phyloP scores from a whole-genome alignment of 2,329 filamentous ascomycete genomes.

The Colletotrichum cordylinicola region DNA sequence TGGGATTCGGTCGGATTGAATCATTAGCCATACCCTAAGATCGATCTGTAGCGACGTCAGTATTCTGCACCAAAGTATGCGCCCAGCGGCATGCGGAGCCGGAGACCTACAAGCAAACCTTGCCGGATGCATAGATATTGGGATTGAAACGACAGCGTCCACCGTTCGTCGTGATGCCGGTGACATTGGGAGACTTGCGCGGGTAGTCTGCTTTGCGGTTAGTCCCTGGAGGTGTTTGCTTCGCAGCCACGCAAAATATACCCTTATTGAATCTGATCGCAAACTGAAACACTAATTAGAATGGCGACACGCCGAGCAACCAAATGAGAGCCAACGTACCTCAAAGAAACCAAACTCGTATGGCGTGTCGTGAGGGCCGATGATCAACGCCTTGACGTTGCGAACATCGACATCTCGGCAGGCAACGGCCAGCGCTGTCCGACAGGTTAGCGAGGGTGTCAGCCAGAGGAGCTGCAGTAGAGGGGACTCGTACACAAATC shows the following conservation, averaged over 20 bases:
- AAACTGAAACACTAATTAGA: constrained; percentile 61
- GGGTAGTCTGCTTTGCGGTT: constrained; percentile 76
- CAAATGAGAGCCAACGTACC: constrained; percentile 52
- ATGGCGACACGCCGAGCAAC: background rate
- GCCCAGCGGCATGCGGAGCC: background rate
- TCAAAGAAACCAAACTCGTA: constrained; percentile 99
- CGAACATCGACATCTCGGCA: constrained; percentile 89
- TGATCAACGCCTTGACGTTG: constrained; percentile 84
- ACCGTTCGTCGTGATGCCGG: constrained; percentile 83
- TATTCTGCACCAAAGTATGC: background rate
- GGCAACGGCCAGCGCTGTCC: constrained; percentile 80
- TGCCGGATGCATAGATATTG: constrained; percentile 91
- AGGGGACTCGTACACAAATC: constrained; percentile 73
- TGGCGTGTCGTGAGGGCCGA: constrained; percentile 91
- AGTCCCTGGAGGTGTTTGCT: background rate
- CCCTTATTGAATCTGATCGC: constrained; percentile 77
- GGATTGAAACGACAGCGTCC: constrained; percentile 92
- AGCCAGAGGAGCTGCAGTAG: background rate
- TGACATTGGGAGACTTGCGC: constrained; percentile 65
- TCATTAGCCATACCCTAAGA: constrained; percentile 70
- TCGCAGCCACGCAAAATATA: constrained; percentile 33
- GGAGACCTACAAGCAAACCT: constrained; percentile 82
- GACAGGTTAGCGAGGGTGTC: constrained; percentile 1
- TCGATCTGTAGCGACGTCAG: constrained; percentile 64
- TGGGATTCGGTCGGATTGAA: background rate